Evolutionary conservation across 139 green algal genomes (phyloP), one percentile per base, ranked within the genome.

Genomic region (Yamagishiella unicocca): DNA sequence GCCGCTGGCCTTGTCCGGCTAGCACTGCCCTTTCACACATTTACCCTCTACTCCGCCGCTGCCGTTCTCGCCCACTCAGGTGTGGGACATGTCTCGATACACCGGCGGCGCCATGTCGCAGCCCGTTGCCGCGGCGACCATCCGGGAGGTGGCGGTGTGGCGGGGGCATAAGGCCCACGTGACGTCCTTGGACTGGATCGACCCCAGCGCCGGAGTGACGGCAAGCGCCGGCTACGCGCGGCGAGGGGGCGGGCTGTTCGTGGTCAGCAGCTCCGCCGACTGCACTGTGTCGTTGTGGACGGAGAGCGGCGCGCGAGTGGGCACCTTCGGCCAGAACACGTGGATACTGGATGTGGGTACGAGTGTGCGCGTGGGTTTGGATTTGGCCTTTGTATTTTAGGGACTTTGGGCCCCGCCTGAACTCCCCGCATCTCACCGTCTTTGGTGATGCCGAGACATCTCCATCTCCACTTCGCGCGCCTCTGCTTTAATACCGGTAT

Each of bases 121-220:
- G 25, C 24, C 67, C 1, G 46, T 29, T 6, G 76, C 83, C 27
- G 71, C 40, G 33, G 8, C 25, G 24, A 12, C 31, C 31, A 76
- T 93, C 43, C 62, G 38, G 2, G 84, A 90, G 50, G 22, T 82
- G 7, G 82, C 83, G 9, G 14, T 91, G 90, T 93, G 90, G 90
- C 82, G 88, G 0, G 90, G 50, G 0, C 88, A 92, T 68, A 87
- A 71, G 46, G 29, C 24, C 8, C 71, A 88, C 61, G 76, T 93
- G n/a, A 90, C 85, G 38, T 83, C 72, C 29, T n/a, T 92, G 31
- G 82, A 92, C 58, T 92, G 85, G 85, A 71, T 91, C 25, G 55
- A 88, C 33, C 10, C 38, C 29, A 62, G 33, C 55, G 50, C 10
- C 66, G 33, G 43, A 5, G 38, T n/a, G 42, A 53, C 53, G 29